phyloP scores from a whole-genome alignment of 192 early-diverging fungal species.

The Fimicolochytrium jonesii region DNA sequence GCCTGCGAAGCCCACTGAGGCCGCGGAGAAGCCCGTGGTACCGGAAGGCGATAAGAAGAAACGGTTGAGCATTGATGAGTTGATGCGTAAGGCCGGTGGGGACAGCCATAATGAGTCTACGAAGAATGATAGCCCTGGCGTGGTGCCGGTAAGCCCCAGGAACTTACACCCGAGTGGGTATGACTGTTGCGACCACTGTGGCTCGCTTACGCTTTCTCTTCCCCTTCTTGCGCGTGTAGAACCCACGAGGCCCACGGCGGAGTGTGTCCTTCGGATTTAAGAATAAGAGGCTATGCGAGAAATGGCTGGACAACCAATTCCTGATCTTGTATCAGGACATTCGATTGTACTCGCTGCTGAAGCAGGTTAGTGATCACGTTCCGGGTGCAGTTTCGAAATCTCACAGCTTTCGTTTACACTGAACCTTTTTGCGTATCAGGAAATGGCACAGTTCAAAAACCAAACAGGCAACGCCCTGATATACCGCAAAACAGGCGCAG shows the following conservation, averaged over 20 bases:
- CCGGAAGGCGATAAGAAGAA: constrained; percentile 3
- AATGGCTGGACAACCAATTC: constrained; percentile 98
- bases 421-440: constrained; percentile 36
- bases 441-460: constrained; percentile 68
- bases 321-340: constrained; percentile 99
- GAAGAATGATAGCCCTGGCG: background rate
- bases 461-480: constrained; percentile 52
- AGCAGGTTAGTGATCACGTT: constrained; percentile 59
- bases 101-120: constrained; percentile 8
- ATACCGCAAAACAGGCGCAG: constrained; percentile 90
- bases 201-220: constrained; percentile 6
- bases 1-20: constrained; percentile 1
- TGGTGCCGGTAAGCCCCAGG: no score
- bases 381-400: background rate
- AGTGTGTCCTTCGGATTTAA: constrained; percentile 67
- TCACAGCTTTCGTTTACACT: background rate
- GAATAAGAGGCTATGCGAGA: constrained; percentile 96
- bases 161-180: no score
- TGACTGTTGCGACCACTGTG: background rate
- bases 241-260: constrained; percentile 32
- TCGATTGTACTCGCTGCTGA: constrained; percentile 88
- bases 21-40: background rate
- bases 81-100: constrained; percentile 36
- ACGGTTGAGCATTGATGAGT: constrained; percentile 44
- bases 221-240: constrained; percentile 10